A percentile compares a stretch with the other conserved stretches of the same genome.
Evolutionary conservation across 2,329 filamentous ascomycete genomes (phyloP).

Genomic region (Exserohilum rostratum): DNA sequence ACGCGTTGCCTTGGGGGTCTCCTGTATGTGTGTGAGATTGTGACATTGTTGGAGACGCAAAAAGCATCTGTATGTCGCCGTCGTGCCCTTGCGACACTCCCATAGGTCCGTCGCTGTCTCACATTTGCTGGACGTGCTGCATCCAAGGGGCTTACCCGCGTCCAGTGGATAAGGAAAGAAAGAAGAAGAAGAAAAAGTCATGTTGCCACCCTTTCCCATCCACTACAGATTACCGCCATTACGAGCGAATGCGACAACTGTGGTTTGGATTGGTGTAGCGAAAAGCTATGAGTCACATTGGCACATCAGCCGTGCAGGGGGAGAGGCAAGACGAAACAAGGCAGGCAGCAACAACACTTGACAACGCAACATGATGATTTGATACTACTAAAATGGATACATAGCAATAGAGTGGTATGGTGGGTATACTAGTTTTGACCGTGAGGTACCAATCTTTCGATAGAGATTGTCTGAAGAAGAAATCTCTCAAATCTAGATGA

Average conservation of each 20-base stretch:
- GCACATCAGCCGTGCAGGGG: background rate
- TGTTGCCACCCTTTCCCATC: too few relatives aligned
- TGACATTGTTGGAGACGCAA: conserved; percentile 12
- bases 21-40: conserved; percentile 15
- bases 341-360: background rate
- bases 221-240: conserved; percentile 12
- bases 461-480: conserved; percentile 23
- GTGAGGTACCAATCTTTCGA: conserved; percentile 30
- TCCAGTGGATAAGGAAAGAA: too few relatives aligned
- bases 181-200: background rate
- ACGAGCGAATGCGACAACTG: conserved; percentile 4
- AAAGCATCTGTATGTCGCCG: conserved; percentile 14
- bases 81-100: conserved; percentile 17
- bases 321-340: background rate
- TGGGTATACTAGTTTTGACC: conserved; percentile 41
- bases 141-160: conserved; percentile 27
- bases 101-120: conserved; percentile 28
- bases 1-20: background rate
- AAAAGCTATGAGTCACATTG: conserved; percentile 1
- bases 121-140: conserved; percentile 34
- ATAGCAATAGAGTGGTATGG: conserved; percentile 26
- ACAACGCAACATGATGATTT: too few relatives aligned
- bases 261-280: background rate
- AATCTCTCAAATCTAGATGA: conserved; percentile 28
- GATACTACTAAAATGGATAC: conserved; percentile 27